Evolutionary conservation across 768 basidiomycete genomes (phyloP).

Genomic region (Pluteus cervinus): DNA sequence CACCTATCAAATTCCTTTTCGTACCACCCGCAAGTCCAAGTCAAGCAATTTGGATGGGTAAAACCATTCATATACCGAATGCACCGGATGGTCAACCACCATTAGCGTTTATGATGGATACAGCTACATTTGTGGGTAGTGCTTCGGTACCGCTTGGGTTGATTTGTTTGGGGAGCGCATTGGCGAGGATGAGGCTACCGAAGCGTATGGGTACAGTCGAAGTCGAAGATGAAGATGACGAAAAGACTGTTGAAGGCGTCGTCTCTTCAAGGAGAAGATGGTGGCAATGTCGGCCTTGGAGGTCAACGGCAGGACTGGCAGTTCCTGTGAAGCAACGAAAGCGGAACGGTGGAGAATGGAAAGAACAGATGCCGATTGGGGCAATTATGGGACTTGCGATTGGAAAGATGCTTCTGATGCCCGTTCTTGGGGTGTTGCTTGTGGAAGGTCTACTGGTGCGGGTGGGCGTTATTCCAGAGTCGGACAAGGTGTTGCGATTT

Average conservation of each 20-base stretch:
- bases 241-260: too few relatives aligned
- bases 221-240: too few relatives aligned
- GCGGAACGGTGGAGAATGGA: too few relatives aligned
- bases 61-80: conserved; percentile 35
- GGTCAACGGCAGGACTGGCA: too few relatives aligned
- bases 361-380: conserved; percentile 41
- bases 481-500: conserved; percentile 57
- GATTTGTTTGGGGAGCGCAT: conserved; percentile 54
- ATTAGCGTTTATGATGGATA: conserved; percentile 54
- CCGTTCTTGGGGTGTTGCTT: conserved; percentile 56
- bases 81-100: conserved; percentile 68
- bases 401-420: conserved; percentile 49
- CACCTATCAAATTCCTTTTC: conserved; percentile 57
- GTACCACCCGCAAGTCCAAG: conserved; percentile 35
- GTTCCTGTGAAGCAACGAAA: too few relatives aligned
- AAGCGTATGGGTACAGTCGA: too few relatives aligned
- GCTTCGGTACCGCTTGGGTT: conserved; percentile 62
- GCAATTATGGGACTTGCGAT: conserved; percentile 49
- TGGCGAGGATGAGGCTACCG: conserved; percentile 56
- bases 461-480: conserved; percentile 37
- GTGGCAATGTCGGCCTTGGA: too few relatives aligned
- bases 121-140: conserved; percentile 50
- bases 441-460: conserved; percentile 42
- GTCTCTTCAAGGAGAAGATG: too few relatives aligned
- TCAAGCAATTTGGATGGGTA: too few relatives aligned